These are phyloP conservation scores for Oemleria cerasiformis DNA, from an alignment of 306 rosid genomes.

Conservation along the genomic window DNA sequence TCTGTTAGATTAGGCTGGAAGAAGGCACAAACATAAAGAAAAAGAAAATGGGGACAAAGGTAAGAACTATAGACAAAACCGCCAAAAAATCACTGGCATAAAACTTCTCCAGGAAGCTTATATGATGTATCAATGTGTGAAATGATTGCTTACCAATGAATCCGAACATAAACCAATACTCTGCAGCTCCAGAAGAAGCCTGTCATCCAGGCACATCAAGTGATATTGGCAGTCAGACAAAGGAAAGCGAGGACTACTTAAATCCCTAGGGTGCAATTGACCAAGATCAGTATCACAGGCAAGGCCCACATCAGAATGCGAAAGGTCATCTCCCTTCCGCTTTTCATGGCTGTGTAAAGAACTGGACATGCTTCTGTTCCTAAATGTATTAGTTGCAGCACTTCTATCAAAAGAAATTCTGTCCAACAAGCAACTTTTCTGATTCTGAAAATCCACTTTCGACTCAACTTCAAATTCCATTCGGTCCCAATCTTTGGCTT, in stretches of 20 bases:
- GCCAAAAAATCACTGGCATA: conserved; percentile 3
- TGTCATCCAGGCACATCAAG: conserved; percentile 68
- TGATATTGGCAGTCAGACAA: conserved; percentile 67
- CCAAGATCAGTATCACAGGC: conserved; percentile 54
- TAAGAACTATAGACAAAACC: conserved; percentile 6
- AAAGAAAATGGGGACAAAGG: background rate
- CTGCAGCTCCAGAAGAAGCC: conserved; percentile 79
- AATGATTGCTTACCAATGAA: conserved; percentile 53
- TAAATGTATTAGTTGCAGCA: conserved; percentile 52
- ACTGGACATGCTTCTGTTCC: conserved; percentile 57
- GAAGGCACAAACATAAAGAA: conserved; percentile 28
- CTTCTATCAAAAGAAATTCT: conserved; percentile 67
- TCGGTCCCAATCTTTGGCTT: conserved; percentile 75
- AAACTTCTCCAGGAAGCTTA: conserved; percentile 14
- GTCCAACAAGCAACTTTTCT: conserved; percentile 57
- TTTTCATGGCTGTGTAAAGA: conserved; percentile 57
- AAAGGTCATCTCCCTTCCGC: conserved; percentile 66
- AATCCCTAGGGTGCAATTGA: conserved; percentile 57
- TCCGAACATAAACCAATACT: conserved; percentile 84
- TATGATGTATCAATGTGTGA: conserved; percentile 15
- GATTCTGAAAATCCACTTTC: conserved; percentile 47
- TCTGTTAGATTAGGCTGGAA: conserved; percentile 78
- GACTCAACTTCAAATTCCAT: conserved; percentile 87
- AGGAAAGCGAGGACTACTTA: conserved; percentile 39
- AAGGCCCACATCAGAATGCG: conserved; percentile 59